Conservation (phyloP, 2,329 filamentous ascomycete genomes). For the Catunica adiposa region DNA sequence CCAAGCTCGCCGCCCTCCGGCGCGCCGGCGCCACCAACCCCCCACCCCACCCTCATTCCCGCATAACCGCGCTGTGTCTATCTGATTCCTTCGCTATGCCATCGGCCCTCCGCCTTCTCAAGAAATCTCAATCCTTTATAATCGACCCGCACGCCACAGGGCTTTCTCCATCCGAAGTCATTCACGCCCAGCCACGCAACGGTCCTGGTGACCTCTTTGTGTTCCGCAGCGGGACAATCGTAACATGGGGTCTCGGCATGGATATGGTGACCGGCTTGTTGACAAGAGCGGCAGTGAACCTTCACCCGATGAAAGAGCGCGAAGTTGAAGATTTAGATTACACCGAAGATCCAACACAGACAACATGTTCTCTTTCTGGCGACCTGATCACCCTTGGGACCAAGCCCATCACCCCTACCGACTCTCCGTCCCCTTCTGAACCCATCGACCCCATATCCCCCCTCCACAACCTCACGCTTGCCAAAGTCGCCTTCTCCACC, state of each 20-base stretch:
- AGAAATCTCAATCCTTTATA: slow-evolving; percentile 32
- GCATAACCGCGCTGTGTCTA: slow-evolving; percentile 42
- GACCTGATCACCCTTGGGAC: slow-evolving; percentile 84
- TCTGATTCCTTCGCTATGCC: slow-evolving; percentile 50
- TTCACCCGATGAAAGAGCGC: slow-evolving; percentile 49
- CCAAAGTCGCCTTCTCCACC: slow-evolving; percentile 93
- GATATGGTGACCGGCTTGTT: slow-evolving; percentile 60
- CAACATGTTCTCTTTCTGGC: slow-evolving; percentile 63
- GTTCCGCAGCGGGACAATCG: slow-evolving; percentile 85
- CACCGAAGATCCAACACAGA: slow-evolving; percentile 52
- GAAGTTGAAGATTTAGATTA: slow-evolving; percentile 89
- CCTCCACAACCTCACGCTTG: slow-evolving; percentile 50
- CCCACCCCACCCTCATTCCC: not conserved
- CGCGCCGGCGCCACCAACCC: slow-evolving; percentile 5
- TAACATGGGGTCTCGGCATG: slow-evolving; percentile 76
- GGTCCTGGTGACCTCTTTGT: slow-evolving; percentile 77
- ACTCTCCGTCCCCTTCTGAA: no score
- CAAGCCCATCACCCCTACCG: slow-evolving; percentile 28
- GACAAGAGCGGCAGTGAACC: slow-evolving; percentile 56
- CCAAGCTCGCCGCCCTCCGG: slow-evolving; percentile 11
- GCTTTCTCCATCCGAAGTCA: slow-evolving; percentile 45
- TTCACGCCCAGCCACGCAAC: slow-evolving; percentile 43
- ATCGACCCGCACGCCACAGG: slow-evolving; percentile 45
- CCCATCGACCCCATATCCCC: slow-evolving; percentile 14
- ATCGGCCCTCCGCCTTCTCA: slow-evolving; percentile 38